Base-by-base conservation (phyloP, 2,329 filamentous ascomycete genomes). In the Epichloe gansuensis region DNA sequence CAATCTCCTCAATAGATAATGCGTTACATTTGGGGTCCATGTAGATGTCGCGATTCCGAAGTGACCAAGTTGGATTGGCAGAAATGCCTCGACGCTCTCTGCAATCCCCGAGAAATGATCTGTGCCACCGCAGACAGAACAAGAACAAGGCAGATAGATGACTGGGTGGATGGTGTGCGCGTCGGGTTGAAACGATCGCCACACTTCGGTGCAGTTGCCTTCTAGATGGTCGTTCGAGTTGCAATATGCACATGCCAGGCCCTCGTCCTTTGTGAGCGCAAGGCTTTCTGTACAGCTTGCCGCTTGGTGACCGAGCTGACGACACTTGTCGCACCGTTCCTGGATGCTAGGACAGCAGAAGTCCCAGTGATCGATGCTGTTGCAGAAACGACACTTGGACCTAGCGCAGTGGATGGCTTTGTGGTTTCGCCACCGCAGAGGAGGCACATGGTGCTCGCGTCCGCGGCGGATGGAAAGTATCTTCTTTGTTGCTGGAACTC, bases 211-310 rank as follows among this genome's bases (percentile, higher is more conserved):
- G 63, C 85, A 88, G 2, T 75, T 67, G 12, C 70, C 62, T 61
- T 88, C 85, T 8, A 74, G 58, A 59, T 89, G 85, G 8, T 75
- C 70, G 3, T 61, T 57, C 6, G 74, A 74, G 41, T 69, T 69
- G 64, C 85, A 89, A 37, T 81, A 69, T 11, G 78, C 77, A 62
- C 85, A 89, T 3, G 75, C 73, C 46, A 76, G 68, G 23, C 73
- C 72, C 52, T 83, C 80, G 15, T 73, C 72, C 56, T 74, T 75
- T 15, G 74, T 68, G 49, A 75, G 58, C 3, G 66, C 64, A 43
- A 86, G 71, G 55, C 80, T 80, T 56, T 84, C 80, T 2, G 65
- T 60, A 61, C 85, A 88, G 7, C 67, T 58, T 1, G 65, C 59
- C 17, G 67, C 65, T 49, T 61, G 59, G 60, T 89, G 85, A 9